A percentile compares a stretch with the other conserved stretches of the same genome.
These are phyloP conservation scores for Capillidium heterosporum DNA, from an alignment of 371 early-diverging fungal genomes.

Conservation along the genomic window DNA sequence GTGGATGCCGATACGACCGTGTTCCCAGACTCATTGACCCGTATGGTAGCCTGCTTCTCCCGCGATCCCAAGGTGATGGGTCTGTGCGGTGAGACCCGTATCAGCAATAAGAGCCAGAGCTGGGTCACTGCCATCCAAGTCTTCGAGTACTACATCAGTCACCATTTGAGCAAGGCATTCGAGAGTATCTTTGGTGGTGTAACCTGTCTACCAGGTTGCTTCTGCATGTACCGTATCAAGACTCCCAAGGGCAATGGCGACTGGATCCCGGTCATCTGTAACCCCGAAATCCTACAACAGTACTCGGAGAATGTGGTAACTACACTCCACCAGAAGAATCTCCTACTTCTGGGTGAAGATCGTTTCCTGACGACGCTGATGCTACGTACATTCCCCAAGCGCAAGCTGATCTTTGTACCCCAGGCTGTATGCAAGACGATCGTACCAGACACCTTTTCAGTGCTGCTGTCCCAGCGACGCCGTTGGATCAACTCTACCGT, in stretches of 20 bases:
- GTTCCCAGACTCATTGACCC: constrained; percentile 32
- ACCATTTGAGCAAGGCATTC: constrained; percentile 88
- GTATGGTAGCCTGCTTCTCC: constrained; percentile 40
- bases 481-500: constrained; percentile 88
- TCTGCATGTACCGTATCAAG: constrained; percentile 78
- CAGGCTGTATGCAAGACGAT: constrained; percentile 67
- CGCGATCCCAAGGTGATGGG: constrained; percentile 48
- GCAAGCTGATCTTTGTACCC: constrained; percentile 86
- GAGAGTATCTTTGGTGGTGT: constrained; percentile 94
- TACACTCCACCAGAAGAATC: constrained; percentile 89
- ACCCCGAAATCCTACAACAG: constrained; percentile 55
- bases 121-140: constrained; percentile 19
- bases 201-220: constrained; percentile 95
- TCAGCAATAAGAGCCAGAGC: constrained; percentile 39
- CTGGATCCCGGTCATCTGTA: constrained; percentile 45
- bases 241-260: constrained; percentile 31
- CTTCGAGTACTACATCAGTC: constrained; percentile 93
- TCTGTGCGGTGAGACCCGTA: constrained; percentile 48
- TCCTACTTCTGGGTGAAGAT: constrained; percentile 89
- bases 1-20: constrained; percentile 56
- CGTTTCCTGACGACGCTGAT: constrained; percentile 88
- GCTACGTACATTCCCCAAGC: constrained; percentile 80
- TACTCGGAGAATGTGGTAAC: constrained; percentile 84
- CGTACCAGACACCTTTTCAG: constrained; percentile 62
- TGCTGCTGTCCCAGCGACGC: constrained; percentile 68